Evolutionary conservation across 2,329 filamentous ascomycete genomes (phyloP), one percentile per base, ranked within the genome.

Genomic region (Cytospora mali): DNA sequence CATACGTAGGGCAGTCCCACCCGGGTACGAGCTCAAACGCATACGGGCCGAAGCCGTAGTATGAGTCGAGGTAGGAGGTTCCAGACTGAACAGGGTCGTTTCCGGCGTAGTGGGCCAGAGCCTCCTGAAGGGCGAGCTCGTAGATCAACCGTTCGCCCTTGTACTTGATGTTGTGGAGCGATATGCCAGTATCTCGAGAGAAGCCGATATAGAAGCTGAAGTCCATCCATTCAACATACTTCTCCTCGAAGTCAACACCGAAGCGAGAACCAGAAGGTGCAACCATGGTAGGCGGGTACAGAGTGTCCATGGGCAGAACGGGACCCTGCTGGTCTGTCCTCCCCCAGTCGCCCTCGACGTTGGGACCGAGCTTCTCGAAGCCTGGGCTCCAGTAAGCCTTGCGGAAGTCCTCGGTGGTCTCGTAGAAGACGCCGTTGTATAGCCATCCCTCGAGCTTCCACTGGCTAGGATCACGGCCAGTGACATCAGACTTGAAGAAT

Each of bases 141-240:
- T 85, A 86, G 13, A 86, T 72, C 7, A 87, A 70, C 7, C 81
- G 74, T 63, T 84, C 76, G n/a, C 80, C 81, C 67, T 84, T 82
- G 74, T 80, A 84, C 21, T 75, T 72, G 51, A 87, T 79, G 63
- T 86, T 78, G 67, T 79, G 80, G 0, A 86, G 72, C 0, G 75
- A 68, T 42, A 86, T 73, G 0, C 82, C 84, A 0, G 76, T 76
- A 62, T 83, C 81, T 10, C 76, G 73, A 1, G 74, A 76, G 55
- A 82, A 81, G 3, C 74, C 75, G n/a, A 84, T 72, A 67, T 80
- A 86, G 68, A 86, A 84, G 59, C 69, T 74, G 66, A 78, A 83
- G 61, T 77, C 80, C 80, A 83, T 81, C 80, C 79, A 83, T 59
- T 78, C 73, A 31, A 83, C 75, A 61, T 80, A 82, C 53, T 79